phyloP scores from a whole-genome alignment of 768 basidiomycete species.

The Suillus americanus region DNA sequence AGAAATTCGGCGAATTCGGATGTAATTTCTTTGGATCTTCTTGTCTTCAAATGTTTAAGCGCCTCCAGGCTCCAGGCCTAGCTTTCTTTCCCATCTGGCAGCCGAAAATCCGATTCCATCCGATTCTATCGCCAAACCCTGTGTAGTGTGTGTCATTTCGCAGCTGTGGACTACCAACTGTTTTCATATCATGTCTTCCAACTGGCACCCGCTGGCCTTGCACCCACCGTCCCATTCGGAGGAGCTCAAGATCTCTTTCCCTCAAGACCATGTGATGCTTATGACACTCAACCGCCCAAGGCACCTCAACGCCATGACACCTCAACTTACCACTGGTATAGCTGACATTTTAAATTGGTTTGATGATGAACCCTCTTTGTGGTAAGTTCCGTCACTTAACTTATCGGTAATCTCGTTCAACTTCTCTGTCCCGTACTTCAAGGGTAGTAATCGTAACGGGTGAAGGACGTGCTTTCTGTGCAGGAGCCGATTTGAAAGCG shows the following conservation, averaged over 20 bases:
- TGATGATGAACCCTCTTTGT: slow-evolving; percentile 67
- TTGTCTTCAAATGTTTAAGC: background rate
- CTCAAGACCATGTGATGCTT: slow-evolving; percentile 50
- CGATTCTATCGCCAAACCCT: background rate
- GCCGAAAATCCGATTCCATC: background rate
- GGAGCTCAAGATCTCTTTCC: slow-evolving; percentile 41
- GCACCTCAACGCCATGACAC: slow-evolving; percentile 72
- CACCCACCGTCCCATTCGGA: slow-evolving; percentile 32
- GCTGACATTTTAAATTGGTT: slow-evolving; percentile 65
- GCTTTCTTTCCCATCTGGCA: background rate
- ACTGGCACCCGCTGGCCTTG: background rate
- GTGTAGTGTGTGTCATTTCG: background rate
- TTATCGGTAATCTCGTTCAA: background rate
- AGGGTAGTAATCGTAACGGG: slow-evolving; percentile 81
- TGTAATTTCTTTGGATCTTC: background rate
- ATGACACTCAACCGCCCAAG: slow-evolving; percentile 68
- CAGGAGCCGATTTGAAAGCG: slow-evolving; percentile 79
- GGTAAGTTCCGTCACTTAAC: slow-evolving; percentile 43
- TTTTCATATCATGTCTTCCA: slow-evolving; percentile 3
- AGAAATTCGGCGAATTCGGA: background rate
- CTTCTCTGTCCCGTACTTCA: background rate
- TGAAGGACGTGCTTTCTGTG: slow-evolving; percentile 71
- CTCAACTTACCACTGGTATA: slow-evolving; percentile 54
- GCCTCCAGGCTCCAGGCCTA: too few species aligned
- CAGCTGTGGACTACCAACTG: background rate